Percentiles rank a stretch among this genome's conserved stretches.
Conservation (phyloP, 1,284 basidiomycete species). For the Pascua sp. region DNA sequence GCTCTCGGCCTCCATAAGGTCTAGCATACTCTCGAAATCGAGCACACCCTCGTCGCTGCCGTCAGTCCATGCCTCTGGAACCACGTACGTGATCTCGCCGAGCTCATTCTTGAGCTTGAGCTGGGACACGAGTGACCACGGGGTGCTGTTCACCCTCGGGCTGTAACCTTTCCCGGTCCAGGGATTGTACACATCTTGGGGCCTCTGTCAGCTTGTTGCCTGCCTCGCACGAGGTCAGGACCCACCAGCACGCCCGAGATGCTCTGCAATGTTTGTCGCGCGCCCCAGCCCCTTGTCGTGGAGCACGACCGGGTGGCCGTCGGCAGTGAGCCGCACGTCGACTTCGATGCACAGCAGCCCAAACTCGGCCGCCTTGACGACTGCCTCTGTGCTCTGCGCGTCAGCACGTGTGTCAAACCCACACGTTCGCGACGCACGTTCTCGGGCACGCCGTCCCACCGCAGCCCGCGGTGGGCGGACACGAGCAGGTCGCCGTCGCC, state of each 20-base stretch:
- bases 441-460: constrained; percentile 5
- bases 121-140: background rate
- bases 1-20: background rate
- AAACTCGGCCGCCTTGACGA: background rate
- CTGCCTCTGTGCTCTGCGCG: background rate
- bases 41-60: background rate
- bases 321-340: constrained; percentile 2
- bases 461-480: constrained; percentile 3
- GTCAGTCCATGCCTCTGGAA: no score
- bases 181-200: constrained; percentile 1
- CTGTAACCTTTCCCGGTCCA: background rate
- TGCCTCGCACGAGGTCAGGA: background rate
- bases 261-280: background rate
- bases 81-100: background rate
- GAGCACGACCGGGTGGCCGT: background rate
- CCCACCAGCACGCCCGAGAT: background rate
- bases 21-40: background rate
- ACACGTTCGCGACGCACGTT: background rate
- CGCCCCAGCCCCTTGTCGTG: constrained; percentile 2
- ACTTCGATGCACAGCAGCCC: constrained; percentile 3
- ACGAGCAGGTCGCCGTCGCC: background rate
- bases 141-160: background rate
- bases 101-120: constrained; percentile 6
- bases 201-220: background rate
- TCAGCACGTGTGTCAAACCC: background rate